Evolutionary conservation across 2,329 filamentous ascomycete genomes (phyloP).

Genomic region (Aurifilum marmelostoma): DNA sequence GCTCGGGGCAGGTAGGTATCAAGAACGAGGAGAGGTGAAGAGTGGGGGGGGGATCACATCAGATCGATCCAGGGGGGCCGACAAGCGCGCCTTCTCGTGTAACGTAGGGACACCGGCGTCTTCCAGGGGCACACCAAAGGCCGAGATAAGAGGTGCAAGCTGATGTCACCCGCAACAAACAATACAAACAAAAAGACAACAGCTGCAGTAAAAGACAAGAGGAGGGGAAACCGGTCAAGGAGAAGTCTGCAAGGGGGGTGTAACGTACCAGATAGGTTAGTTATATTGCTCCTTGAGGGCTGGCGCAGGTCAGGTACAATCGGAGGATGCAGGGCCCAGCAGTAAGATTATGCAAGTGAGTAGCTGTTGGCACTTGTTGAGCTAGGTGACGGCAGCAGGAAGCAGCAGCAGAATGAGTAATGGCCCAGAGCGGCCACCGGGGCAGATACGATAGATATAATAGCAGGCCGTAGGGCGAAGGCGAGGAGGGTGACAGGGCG

Average conservation of each 20-base stretch:
- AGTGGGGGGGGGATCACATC: neutral
- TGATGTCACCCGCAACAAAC: slow-evolving; percentile 13
- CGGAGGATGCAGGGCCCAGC: too few relatives aligned
- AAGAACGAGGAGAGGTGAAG: neutral
- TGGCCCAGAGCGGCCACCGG: neutral
- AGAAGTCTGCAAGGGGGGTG: slow-evolving; percentile 9
- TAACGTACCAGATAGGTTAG: slow-evolving; percentile 12
- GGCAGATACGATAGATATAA: slow-evolving; percentile 12
- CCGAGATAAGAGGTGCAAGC: slow-evolving; percentile 27
- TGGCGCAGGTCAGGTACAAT: slow-evolving; percentile 12
- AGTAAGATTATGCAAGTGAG: neutral
- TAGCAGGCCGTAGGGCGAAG: neutral
- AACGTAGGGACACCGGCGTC: slow-evolving; percentile 5
- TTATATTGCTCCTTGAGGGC: neutral
- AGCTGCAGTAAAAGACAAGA: neutral
- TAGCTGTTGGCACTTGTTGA: neutral
- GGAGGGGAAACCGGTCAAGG: neutral
- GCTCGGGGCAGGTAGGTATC: neutral
- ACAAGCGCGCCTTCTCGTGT: neutral
- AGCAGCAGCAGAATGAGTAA: neutral
- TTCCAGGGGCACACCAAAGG: slow-evolving; percentile 15
- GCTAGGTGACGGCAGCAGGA: neutral
- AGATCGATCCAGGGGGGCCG: neutral
- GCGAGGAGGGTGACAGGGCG: slow-evolving; percentile 1
- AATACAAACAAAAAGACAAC: neutral